phyloP scores from a whole-genome alignment of 2,329 filamentous ascomycete genomes.

The Coleophoma crateriformis region DNA sequence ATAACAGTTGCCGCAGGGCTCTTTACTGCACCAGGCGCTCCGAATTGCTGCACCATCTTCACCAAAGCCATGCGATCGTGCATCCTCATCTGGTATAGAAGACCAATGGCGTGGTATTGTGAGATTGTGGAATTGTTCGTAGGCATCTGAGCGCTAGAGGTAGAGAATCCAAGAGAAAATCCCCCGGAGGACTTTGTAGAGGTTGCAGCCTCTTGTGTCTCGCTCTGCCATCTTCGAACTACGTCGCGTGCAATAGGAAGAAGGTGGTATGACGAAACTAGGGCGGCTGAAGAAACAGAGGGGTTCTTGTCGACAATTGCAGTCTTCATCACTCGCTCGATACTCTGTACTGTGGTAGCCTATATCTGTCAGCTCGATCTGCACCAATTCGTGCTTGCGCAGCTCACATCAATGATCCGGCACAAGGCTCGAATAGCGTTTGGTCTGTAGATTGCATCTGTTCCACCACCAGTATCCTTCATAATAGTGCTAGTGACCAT shows the following conservation, averaged over 20 bases:
- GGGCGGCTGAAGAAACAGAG: slow-evolving; percentile 90
- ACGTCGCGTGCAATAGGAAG: slow-evolving; percentile 94
- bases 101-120: slow-evolving; percentile 96
- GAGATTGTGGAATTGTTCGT: slow-evolving; percentile 95
- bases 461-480: slow-evolving; percentile 97
- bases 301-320: slow-evolving; percentile 99
- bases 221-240: slow-evolving; percentile 95
- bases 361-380: slow-evolving; percentile 32
- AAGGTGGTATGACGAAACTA: slow-evolving; percentile 96
- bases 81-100: slow-evolving; percentile 95
- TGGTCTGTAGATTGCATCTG: slow-evolving; percentile 86
- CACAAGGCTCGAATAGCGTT: slow-evolving; percentile 95
- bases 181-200: slow-evolving; percentile 83
- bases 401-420: slow-evolving; percentile 86
- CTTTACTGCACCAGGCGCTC: slow-evolving; percentile 85
- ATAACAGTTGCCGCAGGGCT: slow-evolving; percentile 89
- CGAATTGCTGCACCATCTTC: slow-evolving; percentile 99
- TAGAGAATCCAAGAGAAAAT: slow-evolving; percentile 88
- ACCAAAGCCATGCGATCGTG: slow-evolving; percentile 98
- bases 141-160: slow-evolving; percentile 66
- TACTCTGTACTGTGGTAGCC: slow-evolving; percentile 93
- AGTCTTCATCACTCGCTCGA: slow-evolving; percentile 97
- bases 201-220: slow-evolving; percentile 93
- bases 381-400: slow-evolving; percentile 2
- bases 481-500: slow-evolving; percentile 99